Percentiles rank a stretch among this genome's conserved stretches.
These are phyloP conservation scores for Fusarium anthophilum DNA, from an alignment of 2,329 filamentous ascomycete species.

Conservation along the genomic window DNA sequence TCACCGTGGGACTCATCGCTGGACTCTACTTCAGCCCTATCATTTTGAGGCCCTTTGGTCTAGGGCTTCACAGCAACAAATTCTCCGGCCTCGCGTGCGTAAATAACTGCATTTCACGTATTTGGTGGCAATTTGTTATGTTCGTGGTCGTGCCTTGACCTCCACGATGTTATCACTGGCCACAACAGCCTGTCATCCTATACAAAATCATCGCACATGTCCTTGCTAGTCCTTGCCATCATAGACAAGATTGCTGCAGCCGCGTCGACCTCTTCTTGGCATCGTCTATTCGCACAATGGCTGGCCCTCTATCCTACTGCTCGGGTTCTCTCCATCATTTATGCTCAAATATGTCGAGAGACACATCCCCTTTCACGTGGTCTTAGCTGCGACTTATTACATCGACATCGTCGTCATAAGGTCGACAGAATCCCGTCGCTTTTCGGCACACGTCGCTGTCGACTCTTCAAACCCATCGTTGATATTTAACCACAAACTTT, in stretches of 20 bases:
- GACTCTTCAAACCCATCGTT: too few species aligned
- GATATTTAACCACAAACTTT: too few species aligned
- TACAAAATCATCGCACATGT: fast-evolving
- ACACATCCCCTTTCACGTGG: not conserved
- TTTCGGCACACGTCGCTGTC: too few species aligned
- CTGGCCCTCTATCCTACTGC: not conserved
- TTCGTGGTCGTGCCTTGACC: not conserved
- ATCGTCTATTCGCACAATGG: not conserved
- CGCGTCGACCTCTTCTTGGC: not conserved
- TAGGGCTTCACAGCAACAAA: not conserved
- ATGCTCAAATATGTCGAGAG: not conserved
- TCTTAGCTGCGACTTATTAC: not conserved
- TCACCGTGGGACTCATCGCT: not conserved
- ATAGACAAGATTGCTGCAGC: not conserved
- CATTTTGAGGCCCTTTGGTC: not conserved
- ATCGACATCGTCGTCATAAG: too few species aligned
- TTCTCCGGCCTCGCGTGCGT: not conserved
- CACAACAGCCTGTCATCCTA: fast-evolving
- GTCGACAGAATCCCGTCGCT: too few species aligned
- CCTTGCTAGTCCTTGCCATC: not conserved
- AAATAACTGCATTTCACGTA: too few species aligned
- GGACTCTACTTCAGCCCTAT: not conserved
- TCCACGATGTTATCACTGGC: not conserved
- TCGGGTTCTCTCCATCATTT: not conserved
- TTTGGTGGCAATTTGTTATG: not conserved